A percentile compares a stretch with the other conserved stretches of the same genome.
Conservation (phyloP, 768 basidiomycete species). For the Boletus speciosus region DNA sequence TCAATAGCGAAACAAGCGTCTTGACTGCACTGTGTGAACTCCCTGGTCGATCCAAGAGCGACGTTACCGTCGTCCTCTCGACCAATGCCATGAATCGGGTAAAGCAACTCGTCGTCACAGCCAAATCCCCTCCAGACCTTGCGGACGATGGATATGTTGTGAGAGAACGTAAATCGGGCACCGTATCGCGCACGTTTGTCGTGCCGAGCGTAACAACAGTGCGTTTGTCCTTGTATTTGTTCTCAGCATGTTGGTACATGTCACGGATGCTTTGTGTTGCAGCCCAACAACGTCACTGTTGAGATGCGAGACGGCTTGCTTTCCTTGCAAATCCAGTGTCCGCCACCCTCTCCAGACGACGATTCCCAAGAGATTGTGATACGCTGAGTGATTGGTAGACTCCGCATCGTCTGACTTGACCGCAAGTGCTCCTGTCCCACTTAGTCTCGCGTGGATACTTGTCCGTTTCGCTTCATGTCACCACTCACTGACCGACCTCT, state of each 20-base stretch:
- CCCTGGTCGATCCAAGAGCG: conserved; percentile 58
- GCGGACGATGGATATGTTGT: conserved; percentile 41
- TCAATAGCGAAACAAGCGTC: conserved; percentile 46
- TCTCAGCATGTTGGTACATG: background rate
- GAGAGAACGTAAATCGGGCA: conserved; percentile 54
- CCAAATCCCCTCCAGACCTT: conserved; percentile 42
- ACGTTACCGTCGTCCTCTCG: conserved; percentile 57
- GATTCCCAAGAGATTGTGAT: conserved; percentile 48
- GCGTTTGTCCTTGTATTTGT: conserved; percentile 22
- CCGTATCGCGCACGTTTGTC: conserved; percentile 46
- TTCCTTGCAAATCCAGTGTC: conserved; percentile 50
- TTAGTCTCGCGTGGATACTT: conserved; percentile 5
- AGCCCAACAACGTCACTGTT: conserved; percentile 55
- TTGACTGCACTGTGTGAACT: conserved; percentile 65
- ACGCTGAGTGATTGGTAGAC: conserved; percentile 36
- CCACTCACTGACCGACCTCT: conserved; percentile 9
- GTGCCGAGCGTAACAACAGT: conserved; percentile 59
- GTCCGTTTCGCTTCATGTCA: background rate
- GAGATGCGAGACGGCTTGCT: conserved; percentile 61
- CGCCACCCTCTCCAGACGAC: conserved; percentile 40
- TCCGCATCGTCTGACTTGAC: conserved; percentile 9
- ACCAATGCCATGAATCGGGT: conserved; percentile 60
- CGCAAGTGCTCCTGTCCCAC: conserved; percentile 1
- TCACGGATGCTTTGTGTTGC: conserved; percentile 9
- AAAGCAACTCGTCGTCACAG: conserved; percentile 58